Conservation (phyloP, 2,329 filamentous ascomycete species). For the Phoma sp. region DNA sequence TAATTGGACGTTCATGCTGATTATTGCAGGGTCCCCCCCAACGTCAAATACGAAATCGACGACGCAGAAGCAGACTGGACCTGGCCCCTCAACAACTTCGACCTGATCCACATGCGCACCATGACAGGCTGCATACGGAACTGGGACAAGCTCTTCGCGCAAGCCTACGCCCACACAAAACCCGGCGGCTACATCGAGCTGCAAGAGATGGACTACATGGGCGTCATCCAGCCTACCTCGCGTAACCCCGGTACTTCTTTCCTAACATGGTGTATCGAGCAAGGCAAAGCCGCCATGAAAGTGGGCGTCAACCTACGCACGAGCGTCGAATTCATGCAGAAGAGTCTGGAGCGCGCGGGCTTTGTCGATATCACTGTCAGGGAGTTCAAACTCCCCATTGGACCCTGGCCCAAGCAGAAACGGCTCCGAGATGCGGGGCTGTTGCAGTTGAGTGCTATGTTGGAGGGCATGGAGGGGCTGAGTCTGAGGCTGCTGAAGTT, state of each 20-base stretch:
- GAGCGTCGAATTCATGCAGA: slow-evolving; percentile 28
- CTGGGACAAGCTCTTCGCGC: slow-evolving; percentile 56
- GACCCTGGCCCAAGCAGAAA: slow-evolving; percentile 29
- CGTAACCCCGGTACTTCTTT: slow-evolving; percentile 37
- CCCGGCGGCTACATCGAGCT: slow-evolving; percentile 39
- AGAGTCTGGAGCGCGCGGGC: slow-evolving; percentile 22
- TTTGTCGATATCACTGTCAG: slow-evolving; percentile 26
- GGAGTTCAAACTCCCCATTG: slow-evolving; percentile 31
- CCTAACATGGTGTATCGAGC: slow-evolving; percentile 26
- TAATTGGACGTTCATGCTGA: not conserved
- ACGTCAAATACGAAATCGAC: slow-evolving; percentile 38
- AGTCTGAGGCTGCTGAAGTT: slow-evolving; percentile 30
- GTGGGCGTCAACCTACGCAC: slow-evolving; percentile 29
- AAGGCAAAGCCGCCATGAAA: slow-evolving; percentile 29
- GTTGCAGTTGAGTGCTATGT: slow-evolving; percentile 35
- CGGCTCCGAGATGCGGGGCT: slow-evolving; percentile 31
- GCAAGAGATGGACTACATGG: slow-evolving; percentile 41
- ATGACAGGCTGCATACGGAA: slow-evolving; percentile 61
- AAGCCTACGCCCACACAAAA: slow-evolving; percentile 53
- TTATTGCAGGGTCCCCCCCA: slow-evolving; percentile 27
- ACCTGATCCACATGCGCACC: slow-evolving; percentile 62
- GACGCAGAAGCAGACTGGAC: slow-evolving; percentile 39
- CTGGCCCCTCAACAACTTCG: slow-evolving; percentile 57
- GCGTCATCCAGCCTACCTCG: slow-evolving; percentile 34
- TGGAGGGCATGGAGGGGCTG: slow-evolving; percentile 38